Evolutionary conservation across 352 stramenopile genomes (phyloP).

Genomic region (Pythium plurisporium): DNA sequence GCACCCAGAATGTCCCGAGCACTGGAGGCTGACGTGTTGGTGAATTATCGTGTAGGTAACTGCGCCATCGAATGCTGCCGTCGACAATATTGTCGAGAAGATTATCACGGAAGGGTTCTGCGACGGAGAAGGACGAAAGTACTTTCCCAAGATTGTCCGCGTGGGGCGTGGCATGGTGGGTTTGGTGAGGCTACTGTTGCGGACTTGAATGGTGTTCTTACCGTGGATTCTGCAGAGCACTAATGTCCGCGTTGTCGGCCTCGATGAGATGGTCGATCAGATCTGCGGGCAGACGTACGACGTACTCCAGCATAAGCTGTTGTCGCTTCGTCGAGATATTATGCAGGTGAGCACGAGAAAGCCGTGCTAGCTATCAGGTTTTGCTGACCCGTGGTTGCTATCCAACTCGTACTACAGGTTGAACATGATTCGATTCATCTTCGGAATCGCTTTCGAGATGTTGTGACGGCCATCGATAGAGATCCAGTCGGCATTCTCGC

Average conservation of each 20-base stretch:
- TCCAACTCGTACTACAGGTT: constrained; percentile 43
- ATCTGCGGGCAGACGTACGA: constrained; percentile 75
- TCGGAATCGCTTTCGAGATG: constrained; percentile 57
- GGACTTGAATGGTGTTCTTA: not conserved
- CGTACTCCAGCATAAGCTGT: constrained; percentile 60
- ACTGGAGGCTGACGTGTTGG: too few species aligned
- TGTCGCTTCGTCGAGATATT: constrained; percentile 45
- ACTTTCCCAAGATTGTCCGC: constrained; percentile 94
- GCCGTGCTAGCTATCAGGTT: too few species aligned
- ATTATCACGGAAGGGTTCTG: constrained; percentile 95
- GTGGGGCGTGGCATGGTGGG: constrained; percentile 83
- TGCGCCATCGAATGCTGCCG: constrained; percentile 93
- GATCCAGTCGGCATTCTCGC: constrained; percentile 49
- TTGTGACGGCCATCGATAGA: constrained; percentile 69
- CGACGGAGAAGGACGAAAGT: constrained; percentile 90
- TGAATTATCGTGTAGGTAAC: constrained; percentile 45
- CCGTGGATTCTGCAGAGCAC: constrained; percentile 34
- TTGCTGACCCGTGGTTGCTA: too few species aligned
- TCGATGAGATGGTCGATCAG: constrained; percentile 83
- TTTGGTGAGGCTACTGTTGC: constrained; percentile 1
- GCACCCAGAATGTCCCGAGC: not conserved
- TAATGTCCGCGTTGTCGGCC: constrained; percentile 70
- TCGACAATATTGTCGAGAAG: constrained; percentile 96
- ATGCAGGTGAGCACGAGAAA: constrained; percentile 29
- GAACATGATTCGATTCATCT: constrained; percentile 66